These are phyloP conservation scores for Calcarisporium arbuscula DNA, from an alignment of 2,329 filamentous ascomycete species.

Conservation along the genomic window DNA sequence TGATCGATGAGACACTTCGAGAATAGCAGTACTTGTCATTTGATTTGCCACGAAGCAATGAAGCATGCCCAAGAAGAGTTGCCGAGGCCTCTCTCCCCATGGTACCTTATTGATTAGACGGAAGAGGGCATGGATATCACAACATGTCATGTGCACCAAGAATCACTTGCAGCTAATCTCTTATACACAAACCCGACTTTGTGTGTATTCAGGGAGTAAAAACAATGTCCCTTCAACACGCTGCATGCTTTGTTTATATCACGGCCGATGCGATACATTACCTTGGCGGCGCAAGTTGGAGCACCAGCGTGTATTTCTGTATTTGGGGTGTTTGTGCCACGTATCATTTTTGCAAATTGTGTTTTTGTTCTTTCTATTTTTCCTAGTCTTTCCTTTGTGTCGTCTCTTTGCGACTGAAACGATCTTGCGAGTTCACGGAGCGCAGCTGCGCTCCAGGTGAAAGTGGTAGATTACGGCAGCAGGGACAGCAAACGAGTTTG, in stretches of 20 bases:
- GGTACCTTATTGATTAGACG: no score
- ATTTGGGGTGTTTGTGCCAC: no score
- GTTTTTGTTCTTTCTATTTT: no score
- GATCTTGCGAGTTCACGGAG: slow-evolving; percentile 9
- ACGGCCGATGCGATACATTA: background rate
- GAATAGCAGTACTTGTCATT: slow-evolving; percentile 1
- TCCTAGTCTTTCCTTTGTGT: slow-evolving; percentile 6
- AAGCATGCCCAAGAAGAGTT: background rate
- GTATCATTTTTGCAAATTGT: no score
- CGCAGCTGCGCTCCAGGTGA: background rate
- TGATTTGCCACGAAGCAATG: background rate
- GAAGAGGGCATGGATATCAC: background rate
- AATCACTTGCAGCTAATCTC: background rate
- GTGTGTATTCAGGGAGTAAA: background rate
- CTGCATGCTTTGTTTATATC: background rate
- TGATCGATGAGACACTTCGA: slow-evolving; percentile 34
- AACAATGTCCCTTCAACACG: background rate
- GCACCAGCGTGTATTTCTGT: slow-evolving; percentile 6
- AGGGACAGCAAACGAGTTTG: no score
- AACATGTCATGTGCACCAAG: background rate
- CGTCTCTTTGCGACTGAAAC: slow-evolving; percentile 8
- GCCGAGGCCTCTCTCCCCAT: no score
- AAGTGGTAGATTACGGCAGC: no score
- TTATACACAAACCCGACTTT: background rate
- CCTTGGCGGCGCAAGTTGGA: slow-evolving; percentile 2